Evolutionary conservation across 805 yeast genomes (phyloP).

Genomic region (Suhomyces sp.): DNA sequence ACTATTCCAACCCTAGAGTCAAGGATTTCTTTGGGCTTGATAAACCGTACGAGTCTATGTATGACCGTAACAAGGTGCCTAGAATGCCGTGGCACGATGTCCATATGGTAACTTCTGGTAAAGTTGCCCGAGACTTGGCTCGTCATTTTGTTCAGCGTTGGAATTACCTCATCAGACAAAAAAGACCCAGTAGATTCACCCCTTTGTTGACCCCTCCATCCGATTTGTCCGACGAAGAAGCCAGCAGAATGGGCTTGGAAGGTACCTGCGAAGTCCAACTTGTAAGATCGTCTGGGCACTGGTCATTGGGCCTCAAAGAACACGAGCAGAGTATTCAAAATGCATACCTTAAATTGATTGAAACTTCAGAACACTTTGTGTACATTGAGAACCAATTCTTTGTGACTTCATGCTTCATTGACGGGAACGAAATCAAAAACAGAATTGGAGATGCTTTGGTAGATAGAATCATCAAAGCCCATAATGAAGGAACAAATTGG

Average conservation of each 20-base stretch:
- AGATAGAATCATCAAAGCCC: constrained; percentile 91
- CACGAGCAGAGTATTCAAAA: constrained; percentile 88
- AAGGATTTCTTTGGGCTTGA: constrained; percentile 80
- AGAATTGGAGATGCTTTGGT: constrained; percentile 95
- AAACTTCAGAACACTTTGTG: constrained; percentile 86
- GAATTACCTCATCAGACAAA: constrained; percentile 90
- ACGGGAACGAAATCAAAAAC: constrained; percentile 80
- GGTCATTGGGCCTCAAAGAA: constrained; percentile 89
- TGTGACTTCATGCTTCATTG: constrained; percentile 82
- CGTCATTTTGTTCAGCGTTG: constrained; percentile 97
- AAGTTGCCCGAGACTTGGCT: constrained; percentile 86
- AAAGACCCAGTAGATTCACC: constrained; percentile 90
- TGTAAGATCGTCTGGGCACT: constrained; percentile 81
- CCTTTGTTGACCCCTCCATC: constrained; percentile 92
- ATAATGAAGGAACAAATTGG: constrained; percentile 75
- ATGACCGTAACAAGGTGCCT: constrained; percentile 74
- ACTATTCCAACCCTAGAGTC: constrained; percentile 92
- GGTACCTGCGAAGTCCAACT: constrained; percentile 94
- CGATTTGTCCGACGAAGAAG: constrained; percentile 73
- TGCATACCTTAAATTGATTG: constrained; percentile 88
- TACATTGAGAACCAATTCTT: constrained; percentile 96
- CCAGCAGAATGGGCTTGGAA: constrained; percentile 54
- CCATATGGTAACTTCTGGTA: constrained; percentile 93
- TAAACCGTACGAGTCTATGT: constrained; percentile 88
- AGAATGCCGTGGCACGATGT: constrained; percentile 99